phyloP scores from a whole-genome alignment of 441 rosid species.

The Populus hybrid region DNA sequence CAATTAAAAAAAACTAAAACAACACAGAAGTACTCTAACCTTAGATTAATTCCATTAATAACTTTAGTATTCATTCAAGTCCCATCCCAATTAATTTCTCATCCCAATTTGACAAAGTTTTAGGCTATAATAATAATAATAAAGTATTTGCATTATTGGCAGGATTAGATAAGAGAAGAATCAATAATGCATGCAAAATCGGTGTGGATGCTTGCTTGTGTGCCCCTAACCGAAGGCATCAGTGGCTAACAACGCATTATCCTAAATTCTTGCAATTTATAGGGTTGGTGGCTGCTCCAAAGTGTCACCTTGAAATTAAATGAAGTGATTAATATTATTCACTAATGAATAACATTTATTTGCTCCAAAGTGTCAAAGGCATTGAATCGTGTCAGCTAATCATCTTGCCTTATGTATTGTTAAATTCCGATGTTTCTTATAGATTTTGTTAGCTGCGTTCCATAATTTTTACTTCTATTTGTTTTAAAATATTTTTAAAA shows the following conservation, averaged over 20 bases:
- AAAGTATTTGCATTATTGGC: too few relatives aligned
- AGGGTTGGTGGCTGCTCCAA: background rate
- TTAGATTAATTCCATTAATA: too few relatives aligned
- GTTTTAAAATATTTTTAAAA: too few relatives aligned
- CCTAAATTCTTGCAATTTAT: constrained; percentile 14
- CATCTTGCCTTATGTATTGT: too few relatives aligned
- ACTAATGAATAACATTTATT: too few relatives aligned
- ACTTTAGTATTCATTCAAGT: background rate
- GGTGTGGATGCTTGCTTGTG: background rate
- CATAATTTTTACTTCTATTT: too few relatives aligned
- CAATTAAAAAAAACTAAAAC: background rate
- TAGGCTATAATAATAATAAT: background rate
- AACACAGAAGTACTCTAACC: background rate
- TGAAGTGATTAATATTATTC: background rate
- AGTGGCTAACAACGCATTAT: background rate
- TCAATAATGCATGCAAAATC: background rate
- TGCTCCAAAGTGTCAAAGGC: too few relatives aligned
- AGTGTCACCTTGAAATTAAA: constrained; percentile 11
- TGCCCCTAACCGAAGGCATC: constrained; percentile 13
- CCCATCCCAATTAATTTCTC: background rate
- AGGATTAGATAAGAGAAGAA: too few relatives aligned
- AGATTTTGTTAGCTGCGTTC: too few relatives aligned
- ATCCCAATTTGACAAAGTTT: background rate
- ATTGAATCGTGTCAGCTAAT: too few relatives aligned
- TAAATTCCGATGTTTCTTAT: background rate